A percentile compares a stretch with the other conserved stretches of the same genome.
phyloP scores from a whole-genome alignment of 345 rosid genomes.

The Aethionema arabicum region DNA sequence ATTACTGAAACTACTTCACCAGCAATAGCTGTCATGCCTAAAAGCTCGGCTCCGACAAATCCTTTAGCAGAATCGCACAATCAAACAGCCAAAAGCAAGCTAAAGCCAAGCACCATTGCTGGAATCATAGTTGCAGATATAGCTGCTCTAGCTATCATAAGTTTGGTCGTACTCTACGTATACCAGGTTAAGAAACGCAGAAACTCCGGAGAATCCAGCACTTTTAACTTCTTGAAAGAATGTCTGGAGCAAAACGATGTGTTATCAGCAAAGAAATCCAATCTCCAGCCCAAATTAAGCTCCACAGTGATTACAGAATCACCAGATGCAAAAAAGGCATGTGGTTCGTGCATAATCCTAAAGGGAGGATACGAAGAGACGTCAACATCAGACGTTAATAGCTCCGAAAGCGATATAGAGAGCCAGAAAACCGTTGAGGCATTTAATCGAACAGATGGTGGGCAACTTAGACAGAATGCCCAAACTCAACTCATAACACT shows the following conservation, averaged over 20 bases:
- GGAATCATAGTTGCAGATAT: slow-evolving; percentile 62
- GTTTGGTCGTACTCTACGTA: slow-evolving; percentile 57
- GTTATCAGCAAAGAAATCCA: slow-evolving; percentile 23
- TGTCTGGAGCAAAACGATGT: slow-evolving; percentile 36
- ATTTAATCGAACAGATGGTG: slow-evolving; percentile 19
- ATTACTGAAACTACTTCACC: slow-evolving; percentile 57
- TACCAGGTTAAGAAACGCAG: slow-evolving; percentile 62
- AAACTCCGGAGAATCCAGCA: slow-evolving; percentile 27
- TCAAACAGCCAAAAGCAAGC: slow-evolving; percentile 37
- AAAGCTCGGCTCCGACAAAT: slow-evolving; percentile 41
- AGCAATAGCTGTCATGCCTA: slow-evolving; percentile 91
- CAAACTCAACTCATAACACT: slow-evolving; percentile 58
- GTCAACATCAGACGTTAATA: slow-evolving; percentile 43
- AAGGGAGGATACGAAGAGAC: slow-evolving; percentile 44
- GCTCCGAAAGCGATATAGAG: slow-evolving; percentile 63
- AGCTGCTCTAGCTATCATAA: slow-evolving; percentile 62
- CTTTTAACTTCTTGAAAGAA: slow-evolving; percentile 27
- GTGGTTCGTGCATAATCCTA: slow-evolving; percentile 60
- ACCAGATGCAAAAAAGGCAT: slow-evolving; percentile 39
- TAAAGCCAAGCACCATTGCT: slow-evolving; percentile 69
- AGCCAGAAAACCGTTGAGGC: slow-evolving; percentile 21
- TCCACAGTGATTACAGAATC: slow-evolving; percentile 21
- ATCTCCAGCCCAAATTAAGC: slow-evolving; percentile 29
- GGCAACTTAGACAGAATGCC: slow-evolving; percentile 26
- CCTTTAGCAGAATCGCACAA: slow-evolving; percentile 28